Conservation (phyloP, 2,329 filamentous ascomycete species). For the Thelonectria discophora region DNA sequence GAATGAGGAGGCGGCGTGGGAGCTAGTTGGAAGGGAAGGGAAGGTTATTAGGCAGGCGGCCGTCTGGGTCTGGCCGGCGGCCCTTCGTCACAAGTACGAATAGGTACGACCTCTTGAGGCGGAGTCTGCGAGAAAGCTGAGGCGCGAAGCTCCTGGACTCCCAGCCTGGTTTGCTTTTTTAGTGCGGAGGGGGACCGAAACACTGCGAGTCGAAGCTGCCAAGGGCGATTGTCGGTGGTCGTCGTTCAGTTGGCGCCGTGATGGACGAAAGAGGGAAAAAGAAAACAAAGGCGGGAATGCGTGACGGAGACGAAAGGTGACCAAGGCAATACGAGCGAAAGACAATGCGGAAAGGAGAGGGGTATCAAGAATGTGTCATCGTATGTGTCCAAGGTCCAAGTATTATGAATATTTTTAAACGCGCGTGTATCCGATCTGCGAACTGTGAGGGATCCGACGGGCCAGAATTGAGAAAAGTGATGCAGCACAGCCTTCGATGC, state of each 20-base stretch:
- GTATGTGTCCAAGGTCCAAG: no score
- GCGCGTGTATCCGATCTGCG: background rate
- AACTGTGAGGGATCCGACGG: slow-evolving; percentile 6
- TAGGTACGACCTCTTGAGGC: slow-evolving; percentile 20
- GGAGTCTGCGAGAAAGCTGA: slow-evolving; percentile 9
- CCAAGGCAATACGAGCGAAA: background rate
- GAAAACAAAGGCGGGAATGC: background rate
- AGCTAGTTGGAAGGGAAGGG: slow-evolving; percentile 2
- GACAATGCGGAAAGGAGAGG: background rate
- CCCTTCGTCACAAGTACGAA: slow-evolving; percentile 10
- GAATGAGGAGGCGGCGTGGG: background rate
- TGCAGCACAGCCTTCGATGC: slow-evolving; percentile 20
- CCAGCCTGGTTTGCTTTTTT: slow-evolving; percentile 6
- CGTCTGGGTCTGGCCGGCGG: slow-evolving; percentile 8
- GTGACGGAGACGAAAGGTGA: background rate
- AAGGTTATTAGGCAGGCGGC: slow-evolving; percentile 14
- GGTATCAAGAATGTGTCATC: background rate
- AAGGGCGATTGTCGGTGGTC: background rate
- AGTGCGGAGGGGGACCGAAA: slow-evolving; percentile 19
- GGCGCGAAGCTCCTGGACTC: slow-evolving; percentile 15
- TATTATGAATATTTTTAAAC: background rate
- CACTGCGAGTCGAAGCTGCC: slow-evolving; percentile 13
- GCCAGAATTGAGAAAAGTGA: background rate
- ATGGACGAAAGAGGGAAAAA: slow-evolving; percentile 1
- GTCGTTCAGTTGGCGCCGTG: background rate